Conservation (phyloP, 768 basidiomycete genomes). For the Obba rivulosa region DNA sequence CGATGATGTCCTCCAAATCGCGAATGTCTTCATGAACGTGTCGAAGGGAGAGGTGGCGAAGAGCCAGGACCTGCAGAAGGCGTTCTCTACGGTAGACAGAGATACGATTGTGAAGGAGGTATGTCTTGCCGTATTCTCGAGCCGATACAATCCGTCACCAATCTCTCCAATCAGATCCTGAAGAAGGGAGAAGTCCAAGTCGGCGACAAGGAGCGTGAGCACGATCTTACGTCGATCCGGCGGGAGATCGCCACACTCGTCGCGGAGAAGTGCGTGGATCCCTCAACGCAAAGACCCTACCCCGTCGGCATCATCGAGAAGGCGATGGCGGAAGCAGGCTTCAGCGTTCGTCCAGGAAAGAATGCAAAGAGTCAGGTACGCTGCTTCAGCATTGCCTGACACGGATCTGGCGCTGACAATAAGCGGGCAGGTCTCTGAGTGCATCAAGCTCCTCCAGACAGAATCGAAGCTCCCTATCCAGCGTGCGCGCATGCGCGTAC, state of each 20-base stretch:
- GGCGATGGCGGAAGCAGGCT: conserved; percentile 93
- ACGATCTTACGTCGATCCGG: conserved; percentile 77
- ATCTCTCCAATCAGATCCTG: conserved; percentile 55
- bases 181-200: conserved; percentile 97
- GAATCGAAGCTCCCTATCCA: conserved; percentile 89
- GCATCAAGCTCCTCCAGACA: conserved; percentile 77
- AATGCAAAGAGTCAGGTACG: conserved; percentile 89
- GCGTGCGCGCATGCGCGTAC: conserved; percentile 88
- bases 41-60: conserved; percentile 94
- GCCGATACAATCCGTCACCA: neutral
- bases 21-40: conserved; percentile 93
- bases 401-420: neutral
- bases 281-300: conserved; percentile 82
- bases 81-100: conserved; percentile 74
- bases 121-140: conserved; percentile 3
- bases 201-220: conserved; percentile 93
- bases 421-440: conserved; percentile 73
- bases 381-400: neutral
- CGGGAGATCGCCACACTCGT: conserved; percentile 92
- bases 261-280: conserved; percentile 94
- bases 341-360: conserved; percentile 84
- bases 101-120: conserved; percentile 81
- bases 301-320: conserved; percentile 96
- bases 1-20: conserved; percentile 95
- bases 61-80: conserved; percentile 84